Percentiles rank a stretch among this genome's conserved stretches.
Evolutionary conservation across 2,329 filamentous ascomycete genomes (phyloP).

Genomic region (Boeremia lycopersici): DNA sequence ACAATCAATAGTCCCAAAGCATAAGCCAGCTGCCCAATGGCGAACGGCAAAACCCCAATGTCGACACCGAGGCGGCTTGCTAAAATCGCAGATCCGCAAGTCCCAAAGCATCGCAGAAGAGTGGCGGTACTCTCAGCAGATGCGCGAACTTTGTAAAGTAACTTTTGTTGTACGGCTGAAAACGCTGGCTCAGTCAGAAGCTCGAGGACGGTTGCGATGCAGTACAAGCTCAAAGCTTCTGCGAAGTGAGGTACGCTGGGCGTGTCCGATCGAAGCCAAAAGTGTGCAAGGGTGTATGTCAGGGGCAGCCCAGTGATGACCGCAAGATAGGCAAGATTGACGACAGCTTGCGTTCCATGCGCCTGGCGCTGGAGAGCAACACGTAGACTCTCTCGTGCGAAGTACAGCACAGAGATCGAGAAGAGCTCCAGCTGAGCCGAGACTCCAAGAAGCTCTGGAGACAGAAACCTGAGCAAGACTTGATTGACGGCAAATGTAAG

Average conservation of each 20-base stretch:
- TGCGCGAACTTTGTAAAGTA: slow-evolving; percentile 80
- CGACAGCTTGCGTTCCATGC: slow-evolving; percentile 69
- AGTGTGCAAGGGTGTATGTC: slow-evolving; percentile 66
- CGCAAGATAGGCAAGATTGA: slow-evolving; percentile 87
- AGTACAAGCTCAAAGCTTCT: slow-evolving; percentile 61
- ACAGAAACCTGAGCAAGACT: slow-evolving; percentile 83
- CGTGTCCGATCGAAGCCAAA: slow-evolving; percentile 66
- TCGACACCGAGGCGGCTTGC: slow-evolving; percentile 60
- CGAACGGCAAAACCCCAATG: slow-evolving; percentile 84
- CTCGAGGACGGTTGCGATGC: slow-evolving; percentile 70
- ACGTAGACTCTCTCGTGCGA: slow-evolving; percentile 86
- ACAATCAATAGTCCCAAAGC: slow-evolving; percentile 70
- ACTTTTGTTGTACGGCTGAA: slow-evolving; percentile 80
- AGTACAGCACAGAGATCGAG: slow-evolving; percentile 91
- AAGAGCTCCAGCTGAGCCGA: slow-evolving; percentile 92
- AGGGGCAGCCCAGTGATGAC: slow-evolving; percentile 71
- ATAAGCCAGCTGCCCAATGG: slow-evolving; percentile 82
- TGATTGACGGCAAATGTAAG: slow-evolving; percentile 94
- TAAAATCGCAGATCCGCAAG: slow-evolving; percentile 73
- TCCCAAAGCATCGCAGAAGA: slow-evolving; percentile 74
- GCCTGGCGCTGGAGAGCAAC: slow-evolving; percentile 86
- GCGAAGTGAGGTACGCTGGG: slow-evolving; percentile 67
- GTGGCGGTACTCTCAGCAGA: slow-evolving; percentile 83
- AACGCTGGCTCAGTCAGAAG: slow-evolving; percentile 87
- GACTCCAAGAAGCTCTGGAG: slow-evolving; percentile 81